Evolutionary conservation across 805 yeast species (phyloP).

Genomic region (Ogataea wickerhamii): DNA sequence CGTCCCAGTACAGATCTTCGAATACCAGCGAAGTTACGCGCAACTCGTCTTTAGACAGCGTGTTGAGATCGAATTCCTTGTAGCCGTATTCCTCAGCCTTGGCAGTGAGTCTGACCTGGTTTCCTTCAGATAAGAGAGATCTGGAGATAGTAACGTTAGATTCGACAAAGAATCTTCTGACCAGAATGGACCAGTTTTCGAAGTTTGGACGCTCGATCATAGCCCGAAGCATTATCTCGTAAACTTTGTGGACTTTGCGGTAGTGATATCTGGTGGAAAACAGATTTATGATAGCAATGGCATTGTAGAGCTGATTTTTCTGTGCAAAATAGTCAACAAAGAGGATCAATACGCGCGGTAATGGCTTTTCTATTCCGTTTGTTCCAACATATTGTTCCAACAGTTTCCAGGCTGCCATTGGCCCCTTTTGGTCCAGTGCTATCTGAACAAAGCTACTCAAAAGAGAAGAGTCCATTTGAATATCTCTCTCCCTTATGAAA

Average conservation of each 20-base stretch:
- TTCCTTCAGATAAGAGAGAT: constrained; percentile 4
- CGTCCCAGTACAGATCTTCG: constrained; percentile 13
- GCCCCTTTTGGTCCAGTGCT: constrained; percentile 10
- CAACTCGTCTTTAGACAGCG: constrained; percentile 11
- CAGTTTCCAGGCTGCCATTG: constrained; percentile 13
- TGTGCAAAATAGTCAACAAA: constrained; percentile 17
- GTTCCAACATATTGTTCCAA: constrained; percentile 3
- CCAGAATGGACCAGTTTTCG: constrained; percentile 19
- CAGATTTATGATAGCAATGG: constrained; percentile 21
- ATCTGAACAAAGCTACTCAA: constrained; percentile 11
- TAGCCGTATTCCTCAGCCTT: constrained; percentile 11
- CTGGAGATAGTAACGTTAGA: constrained; percentile 7
- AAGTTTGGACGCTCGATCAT: constrained; percentile 11
- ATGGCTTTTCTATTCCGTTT: constrained; percentile 3
- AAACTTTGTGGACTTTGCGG: constrained; percentile 15
- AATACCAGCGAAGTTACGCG: constrained; percentile 7
- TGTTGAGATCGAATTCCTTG: constrained; percentile 5
- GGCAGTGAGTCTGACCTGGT: not conserved
- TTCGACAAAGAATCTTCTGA: constrained; percentile 20
- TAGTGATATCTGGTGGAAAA: constrained; percentile 8
- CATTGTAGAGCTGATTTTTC: constrained; percentile 17
- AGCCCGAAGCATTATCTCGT: constrained; percentile 10
- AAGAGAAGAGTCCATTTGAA: constrained; percentile 5
- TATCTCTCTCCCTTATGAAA: not conserved
- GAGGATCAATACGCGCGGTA: constrained; percentile 6